Conservation (phyloP, 768 basidiomycete species). For the Boletus sp. region DNA sequence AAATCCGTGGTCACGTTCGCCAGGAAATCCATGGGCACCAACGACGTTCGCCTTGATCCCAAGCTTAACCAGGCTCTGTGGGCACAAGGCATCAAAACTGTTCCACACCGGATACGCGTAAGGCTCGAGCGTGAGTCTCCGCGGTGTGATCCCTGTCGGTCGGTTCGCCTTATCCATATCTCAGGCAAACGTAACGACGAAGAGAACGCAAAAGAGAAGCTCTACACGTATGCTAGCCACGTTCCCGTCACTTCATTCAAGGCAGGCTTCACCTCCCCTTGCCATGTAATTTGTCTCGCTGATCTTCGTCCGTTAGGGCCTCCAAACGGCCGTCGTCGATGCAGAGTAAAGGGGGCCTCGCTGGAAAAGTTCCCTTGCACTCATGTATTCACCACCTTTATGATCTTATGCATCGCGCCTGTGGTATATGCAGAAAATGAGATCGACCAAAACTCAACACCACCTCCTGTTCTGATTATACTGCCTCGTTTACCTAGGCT, state of each 20-base stretch:
- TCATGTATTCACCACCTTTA: conserved; percentile 17
- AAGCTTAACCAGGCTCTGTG: conserved; percentile 96
- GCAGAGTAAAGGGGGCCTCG: conserved; percentile 52
- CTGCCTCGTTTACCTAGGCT: neutral
- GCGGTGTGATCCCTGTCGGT: neutral
- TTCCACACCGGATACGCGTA: conserved; percentile 88
- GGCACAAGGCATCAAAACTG: conserved; percentile 90
- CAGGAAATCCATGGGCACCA: conserved; percentile 91
- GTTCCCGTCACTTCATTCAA: conserved; percentile 81
- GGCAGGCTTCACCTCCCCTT: conserved; percentile 43
- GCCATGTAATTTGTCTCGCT: neutral
- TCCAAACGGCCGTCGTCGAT: conserved; percentile 80
- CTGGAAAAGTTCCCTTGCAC: conserved; percentile 8
- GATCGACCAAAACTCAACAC: neutral
- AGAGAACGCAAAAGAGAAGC: conserved; percentile 97
- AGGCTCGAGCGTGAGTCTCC: conserved; percentile 81
- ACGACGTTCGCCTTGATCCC: conserved; percentile 91
- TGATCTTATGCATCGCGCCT: conserved; percentile 26
- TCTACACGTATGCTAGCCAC: conserved; percentile 86
- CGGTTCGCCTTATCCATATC: neutral
- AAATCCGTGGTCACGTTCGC: conserved; percentile 94
- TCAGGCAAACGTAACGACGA: conserved; percentile 97
- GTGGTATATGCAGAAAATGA: conserved; percentile 29
- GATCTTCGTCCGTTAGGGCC: conserved; percentile 49
- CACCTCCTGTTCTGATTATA: too few species aligned